Evolutionary conservation across 139 green algal genomes (phyloP), one percentile per base, ranked within the genome.

Genomic region (Diplosphaera chodatii): DNA sequence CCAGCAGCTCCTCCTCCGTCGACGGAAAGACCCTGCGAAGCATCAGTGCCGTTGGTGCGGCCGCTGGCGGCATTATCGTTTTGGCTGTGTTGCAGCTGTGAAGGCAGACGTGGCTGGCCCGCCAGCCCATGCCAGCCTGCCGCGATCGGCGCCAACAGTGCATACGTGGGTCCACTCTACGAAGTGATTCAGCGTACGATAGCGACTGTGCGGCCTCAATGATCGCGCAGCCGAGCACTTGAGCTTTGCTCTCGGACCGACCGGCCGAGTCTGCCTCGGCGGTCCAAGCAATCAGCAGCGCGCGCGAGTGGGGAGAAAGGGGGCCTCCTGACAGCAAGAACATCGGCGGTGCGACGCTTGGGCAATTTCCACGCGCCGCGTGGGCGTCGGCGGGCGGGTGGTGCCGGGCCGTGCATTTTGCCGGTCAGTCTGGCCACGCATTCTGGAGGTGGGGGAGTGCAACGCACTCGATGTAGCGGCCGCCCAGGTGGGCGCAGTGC

Each of bases 401-500:
- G 79, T 10, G 80, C 33, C 31, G 29, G 27, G 6, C 64, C 22
- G 3, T 27, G 30, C 4, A 8, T 37, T 28, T 25, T 33, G 1
- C 22, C 16, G 30, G 34, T 32, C 31, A 34, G 41, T 31, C 22
- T 67, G 28, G 70, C 27, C 8, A 37, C 10, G 48, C 48, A 59
- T 59, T 59, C 18, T 59, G 16, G 16, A 59, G 16, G 18, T 25
- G 48, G 3, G 16, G 13, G 3, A 59, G 3, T 59, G n/a, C n/a
- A n/a, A n/a, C 48, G 77, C 63, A 91, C 87, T 97, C 92, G 37
- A 97, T 90, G 77, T 97, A 97, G 63, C 92, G 78, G 55, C 79
- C 78, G 20, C 86, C 88, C 68, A 97, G 84, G 67, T 90, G 74
- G 40, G 88, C 72, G 5, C 85, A 81, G 69, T 96, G 86, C 34